Conservation (phyloP, 495 filamentous ascomycete genomes). For the Penicillium tannophilum region DNA sequence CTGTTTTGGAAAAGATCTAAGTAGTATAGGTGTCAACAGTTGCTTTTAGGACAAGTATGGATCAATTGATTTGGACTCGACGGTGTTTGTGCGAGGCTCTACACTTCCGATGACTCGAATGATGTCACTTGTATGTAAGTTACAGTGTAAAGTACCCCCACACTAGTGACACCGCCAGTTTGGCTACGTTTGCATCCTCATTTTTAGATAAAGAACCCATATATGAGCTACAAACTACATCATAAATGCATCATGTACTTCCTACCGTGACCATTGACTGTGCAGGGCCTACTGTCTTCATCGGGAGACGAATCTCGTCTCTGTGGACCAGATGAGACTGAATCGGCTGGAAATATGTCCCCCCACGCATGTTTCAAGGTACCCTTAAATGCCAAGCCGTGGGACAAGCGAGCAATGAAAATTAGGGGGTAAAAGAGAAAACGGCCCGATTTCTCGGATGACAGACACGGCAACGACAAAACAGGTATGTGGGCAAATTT, state of each 20-base stretch:
- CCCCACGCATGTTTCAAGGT: neutral
- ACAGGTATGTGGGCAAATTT: neutral
- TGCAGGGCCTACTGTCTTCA: neutral
- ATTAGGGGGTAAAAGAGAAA: neutral
- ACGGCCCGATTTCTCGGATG: neutral
- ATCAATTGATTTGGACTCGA: neutral
- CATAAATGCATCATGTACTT: neutral
- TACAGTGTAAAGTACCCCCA: conserved; percentile 27
- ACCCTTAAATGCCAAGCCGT: neutral
- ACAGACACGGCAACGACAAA: neutral
- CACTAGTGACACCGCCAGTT: conserved; percentile 21
- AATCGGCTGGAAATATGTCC: neutral
- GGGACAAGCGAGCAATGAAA: neutral
- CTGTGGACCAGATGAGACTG: neutral
- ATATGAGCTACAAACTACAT: neutral
- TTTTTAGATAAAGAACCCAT: neutral
- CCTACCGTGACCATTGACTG: neutral
- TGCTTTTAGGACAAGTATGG: neutral
- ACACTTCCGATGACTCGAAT: neutral
- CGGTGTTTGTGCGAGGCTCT: neutral
- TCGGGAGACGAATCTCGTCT: neutral
- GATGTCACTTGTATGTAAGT: conserved; percentile 24
- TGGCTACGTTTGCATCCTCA: neutral
- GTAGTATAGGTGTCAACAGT: neutral
- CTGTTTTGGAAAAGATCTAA: neutral